phyloP scores from a whole-genome alignment of 1,139 yeast species.

The Yamadazyma dendronema region DNA sequence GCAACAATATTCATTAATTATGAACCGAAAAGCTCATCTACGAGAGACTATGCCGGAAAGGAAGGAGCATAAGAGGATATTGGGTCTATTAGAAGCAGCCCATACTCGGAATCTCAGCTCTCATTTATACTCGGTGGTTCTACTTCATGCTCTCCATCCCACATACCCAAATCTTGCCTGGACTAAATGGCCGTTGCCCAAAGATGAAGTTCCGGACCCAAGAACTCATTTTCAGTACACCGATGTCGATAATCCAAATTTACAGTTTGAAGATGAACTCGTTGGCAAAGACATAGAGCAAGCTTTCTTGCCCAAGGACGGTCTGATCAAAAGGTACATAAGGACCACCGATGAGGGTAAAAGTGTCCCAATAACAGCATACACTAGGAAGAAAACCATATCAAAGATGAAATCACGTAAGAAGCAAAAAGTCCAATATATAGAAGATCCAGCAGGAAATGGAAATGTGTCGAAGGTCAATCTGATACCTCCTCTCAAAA shows the following conservation, averaged over 20 bases:
- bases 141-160: conserved; percentile 40
- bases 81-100: conserved; percentile 41
- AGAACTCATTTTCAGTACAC: conserved; percentile 10
- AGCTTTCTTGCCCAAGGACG: too few species aligned
- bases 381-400: too few species aligned
- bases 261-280: conserved; percentile 1
- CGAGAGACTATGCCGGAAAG: neutral
- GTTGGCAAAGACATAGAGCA: neutral
- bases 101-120: conserved; percentile 47
- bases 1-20: neutral
- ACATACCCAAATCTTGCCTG: conserved; percentile 37
- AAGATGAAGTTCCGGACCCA: conserved; percentile 37
- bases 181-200: conserved; percentile 48
- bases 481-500: too few species aligned
- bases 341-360: too few species aligned
- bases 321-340: too few species aligned
- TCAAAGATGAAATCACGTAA: too few species aligned
- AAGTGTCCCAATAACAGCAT: too few species aligned
- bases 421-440: too few species aligned
- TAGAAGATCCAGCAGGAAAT: too few species aligned
- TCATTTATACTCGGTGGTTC: conserved; percentile 49
- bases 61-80: conserved; percentile 17
- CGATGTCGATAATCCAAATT: conserved; percentile 1
- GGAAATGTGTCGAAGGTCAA: too few species aligned
- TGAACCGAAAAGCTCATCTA: neutral